Percentiles rank a stretch among this genome's conserved stretches.
phyloP scores from a whole-genome alignment of 2,329 filamentous ascomycete species.

The Aspergillus carbonarius region DNA sequence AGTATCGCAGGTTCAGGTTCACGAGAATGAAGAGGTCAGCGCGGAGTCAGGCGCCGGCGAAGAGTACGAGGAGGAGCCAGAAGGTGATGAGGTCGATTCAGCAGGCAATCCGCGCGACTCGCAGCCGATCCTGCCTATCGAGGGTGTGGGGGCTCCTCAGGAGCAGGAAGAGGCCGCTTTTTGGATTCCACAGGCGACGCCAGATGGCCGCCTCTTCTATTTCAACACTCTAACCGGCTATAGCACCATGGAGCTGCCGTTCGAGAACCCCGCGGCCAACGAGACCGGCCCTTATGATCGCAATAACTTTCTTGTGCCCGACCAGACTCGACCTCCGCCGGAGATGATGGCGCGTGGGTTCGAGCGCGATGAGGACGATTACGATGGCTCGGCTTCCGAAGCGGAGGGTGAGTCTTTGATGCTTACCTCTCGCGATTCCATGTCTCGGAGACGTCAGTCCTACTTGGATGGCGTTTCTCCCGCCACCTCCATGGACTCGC shows the following conservation, averaged over 20 bases:
- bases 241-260: constrained; percentile 87
- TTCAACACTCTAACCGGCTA: constrained; percentile 98
- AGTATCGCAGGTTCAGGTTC: constrained; percentile 50
- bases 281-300: constrained; percentile 87
- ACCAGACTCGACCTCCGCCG: constrained; percentile 82
- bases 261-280: constrained; percentile 80
- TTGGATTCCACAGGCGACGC: constrained; percentile 97
- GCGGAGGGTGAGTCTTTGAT: constrained; percentile 74
- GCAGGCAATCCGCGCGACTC: constrained; percentile 65
- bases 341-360: constrained; percentile 87
- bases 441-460: constrained; percentile 66
- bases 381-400: constrained; percentile 88
- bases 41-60: constrained; percentile 57
- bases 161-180: constrained; percentile 88
- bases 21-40: constrained; percentile 54
- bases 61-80: constrained; percentile 62
- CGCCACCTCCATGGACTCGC: constrained; percentile 87
- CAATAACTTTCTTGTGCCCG: constrained; percentile 83
- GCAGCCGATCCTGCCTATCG: constrained; percentile 63
- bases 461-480: constrained; percentile 73
- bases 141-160: constrained; percentile 58
- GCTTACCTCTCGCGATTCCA: constrained; percentile 66
- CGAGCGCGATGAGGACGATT: constrained; percentile 83
- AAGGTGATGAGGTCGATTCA: constrained; percentile 67
- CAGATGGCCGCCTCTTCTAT: constrained; percentile 90